Evolutionary conservation across 2,329 filamentous ascomycete genomes (phyloP).

Genomic region (Fusarium sp.): DNA sequence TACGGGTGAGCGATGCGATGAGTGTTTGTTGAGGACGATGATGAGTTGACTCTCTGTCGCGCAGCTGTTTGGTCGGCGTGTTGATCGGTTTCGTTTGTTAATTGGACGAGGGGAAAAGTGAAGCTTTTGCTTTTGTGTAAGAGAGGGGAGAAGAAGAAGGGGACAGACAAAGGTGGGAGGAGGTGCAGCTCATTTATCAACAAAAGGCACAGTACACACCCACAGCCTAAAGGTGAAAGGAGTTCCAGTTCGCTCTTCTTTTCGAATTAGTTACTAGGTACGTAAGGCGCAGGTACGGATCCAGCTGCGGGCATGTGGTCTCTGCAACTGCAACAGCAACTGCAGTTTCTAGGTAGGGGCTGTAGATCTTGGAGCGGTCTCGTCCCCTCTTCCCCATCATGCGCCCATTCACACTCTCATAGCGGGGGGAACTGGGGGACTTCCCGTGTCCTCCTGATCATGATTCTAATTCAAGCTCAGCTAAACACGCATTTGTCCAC

Average conservation of each 20-base stretch:
- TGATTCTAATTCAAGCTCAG: slow-evolving; percentile 8
- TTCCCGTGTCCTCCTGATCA: slow-evolving; percentile 38
- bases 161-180: slow-evolving; percentile 17
- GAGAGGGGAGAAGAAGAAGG: slow-evolving; percentile 13
- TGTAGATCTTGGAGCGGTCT: slow-evolving; percentile 38
- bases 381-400: slow-evolving; percentile 36
- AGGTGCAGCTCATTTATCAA: slow-evolving; percentile 36
- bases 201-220: slow-evolving; percentile 17
- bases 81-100: background rate
- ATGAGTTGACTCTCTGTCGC: background rate
- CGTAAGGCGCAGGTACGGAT: slow-evolving; percentile 14
- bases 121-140: slow-evolving; percentile 6
- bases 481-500: slow-evolving; percentile 18
- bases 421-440: slow-evolving; percentile 7
- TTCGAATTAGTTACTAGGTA: background rate
- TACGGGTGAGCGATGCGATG: background rate
- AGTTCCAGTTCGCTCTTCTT: slow-evolving; percentile 23
- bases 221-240: slow-evolving; percentile 23
- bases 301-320: slow-evolving; percentile 21
- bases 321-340: background rate
- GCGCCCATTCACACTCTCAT: slow-evolving; percentile 33
- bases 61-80: background rate
- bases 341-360: slow-evolving; percentile 9
- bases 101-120: slow-evolving; percentile 1
- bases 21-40: background rate